Conservation (phyloP, 176 grass and related monocot species). For the Saccharum officinarum region DNA sequence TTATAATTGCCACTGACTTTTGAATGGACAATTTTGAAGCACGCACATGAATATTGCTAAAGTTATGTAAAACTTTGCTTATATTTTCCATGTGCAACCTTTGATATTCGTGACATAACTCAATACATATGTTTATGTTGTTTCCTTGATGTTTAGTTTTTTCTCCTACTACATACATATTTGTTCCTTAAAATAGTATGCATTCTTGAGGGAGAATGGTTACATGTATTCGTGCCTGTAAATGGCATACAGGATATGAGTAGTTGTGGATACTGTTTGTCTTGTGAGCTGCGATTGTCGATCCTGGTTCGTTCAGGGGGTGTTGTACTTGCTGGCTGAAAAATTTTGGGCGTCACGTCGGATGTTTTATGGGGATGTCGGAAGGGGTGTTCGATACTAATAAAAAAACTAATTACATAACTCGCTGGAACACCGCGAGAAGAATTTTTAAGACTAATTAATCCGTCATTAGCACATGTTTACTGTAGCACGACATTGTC, state of each 20-base stretch:
- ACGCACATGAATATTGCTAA: neutral
- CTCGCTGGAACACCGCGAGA: too few relatives aligned
- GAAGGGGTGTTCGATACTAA: too few relatives aligned
- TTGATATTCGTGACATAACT: neutral
- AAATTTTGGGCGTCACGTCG: too few relatives aligned
- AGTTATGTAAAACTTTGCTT: neutral
- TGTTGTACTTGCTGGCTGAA: too few relatives aligned
- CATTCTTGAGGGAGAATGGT: neutral
- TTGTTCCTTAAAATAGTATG: neutral
- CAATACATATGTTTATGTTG: neutral
- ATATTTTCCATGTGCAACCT: neutral
- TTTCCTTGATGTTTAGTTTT: slow-evolving; percentile 12
- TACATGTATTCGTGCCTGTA: neutral
- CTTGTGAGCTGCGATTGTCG: slow-evolving; percentile 6
- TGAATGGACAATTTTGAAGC: neutral
- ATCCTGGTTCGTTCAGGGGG: neutral
- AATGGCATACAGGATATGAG: neutral
- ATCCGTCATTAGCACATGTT: too few relatives aligned
- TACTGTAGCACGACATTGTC: too few relatives aligned
- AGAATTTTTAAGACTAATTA: too few relatives aligned
- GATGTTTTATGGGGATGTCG: too few relatives aligned
- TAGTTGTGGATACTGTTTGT: neutral
- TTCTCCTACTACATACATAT: neutral
- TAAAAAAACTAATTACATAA: too few relatives aligned
- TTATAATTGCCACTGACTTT: neutral